Base-by-base conservation (phyloP, 169 alveolate species). In the Eimeria sp. region DNA sequence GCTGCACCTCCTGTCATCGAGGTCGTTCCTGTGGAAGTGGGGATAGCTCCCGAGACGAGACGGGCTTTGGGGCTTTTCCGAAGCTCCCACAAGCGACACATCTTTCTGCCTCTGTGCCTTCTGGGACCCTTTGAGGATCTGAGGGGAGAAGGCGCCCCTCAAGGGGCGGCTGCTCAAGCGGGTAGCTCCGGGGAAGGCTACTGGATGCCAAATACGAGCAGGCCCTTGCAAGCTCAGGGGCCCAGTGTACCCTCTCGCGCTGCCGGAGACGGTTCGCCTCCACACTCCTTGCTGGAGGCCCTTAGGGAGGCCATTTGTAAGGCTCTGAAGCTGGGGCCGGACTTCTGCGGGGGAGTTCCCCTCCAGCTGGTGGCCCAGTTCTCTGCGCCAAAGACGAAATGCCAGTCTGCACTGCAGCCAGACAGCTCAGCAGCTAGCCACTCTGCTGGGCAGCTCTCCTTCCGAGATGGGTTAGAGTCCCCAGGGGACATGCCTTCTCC, bases 11-110 rank as follows among this genome's bases (percentile, higher is more conserved):
- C 37, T 30, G 76, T 25, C 6, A n/a, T 85, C 20, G 91, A 85
- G 49, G 91, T 62, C 71, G 91, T 85, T 27, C 91, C 91, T 37
- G 64, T 85, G 60, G 80, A 85, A 56, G 91, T 85, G 62, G 80
- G 62, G 27, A 58, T 85, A 49, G 78, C 80, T 14, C 91, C 78
- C 54, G 91, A 85, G 91, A 85, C 80, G 46, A 25, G 11, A 37
- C 43, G 60, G 80, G 91, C 91, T 20, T 62, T 85, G 91, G 91
- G 78, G 60, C 91, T 85, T 37, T 49, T 71, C 60, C 91, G 80
- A 60, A n/a, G 78, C 58, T 37, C 91, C n/a, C 91, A 62, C 11
- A 85, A 60, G 78, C 76, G 91, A 20, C 91, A 85, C 46, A 43
- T 85, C 20, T 85, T 85, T 23, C 91, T 85, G 60, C 91, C 91